These are phyloP conservation scores for Hericium rajendrae DNA, from an alignment of 768 basidiomycete genomes.

Conservation along the genomic window DNA sequence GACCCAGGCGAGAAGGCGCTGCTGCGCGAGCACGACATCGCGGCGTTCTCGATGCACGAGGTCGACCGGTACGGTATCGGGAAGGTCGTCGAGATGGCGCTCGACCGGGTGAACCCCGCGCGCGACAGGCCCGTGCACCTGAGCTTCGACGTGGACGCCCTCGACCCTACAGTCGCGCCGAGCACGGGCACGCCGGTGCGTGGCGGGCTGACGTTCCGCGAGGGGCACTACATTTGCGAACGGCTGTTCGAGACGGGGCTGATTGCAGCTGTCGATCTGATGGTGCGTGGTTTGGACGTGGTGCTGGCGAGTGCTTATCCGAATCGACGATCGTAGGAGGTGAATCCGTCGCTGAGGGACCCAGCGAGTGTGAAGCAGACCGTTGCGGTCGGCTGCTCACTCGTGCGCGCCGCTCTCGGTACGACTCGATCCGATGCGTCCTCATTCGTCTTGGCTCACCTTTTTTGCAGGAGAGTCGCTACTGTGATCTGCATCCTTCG, in stretches of 20 bases:
- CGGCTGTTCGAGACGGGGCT: slow-evolving; percentile 87
- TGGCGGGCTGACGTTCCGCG: slow-evolving; percentile 92
- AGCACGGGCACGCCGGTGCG: slow-evolving; percentile 91
- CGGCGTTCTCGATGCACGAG: slow-evolving; percentile 55
- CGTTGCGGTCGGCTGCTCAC: slow-evolving; percentile 81
- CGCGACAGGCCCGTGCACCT: slow-evolving; percentile 84
- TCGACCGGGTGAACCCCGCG: slow-evolving; percentile 86
- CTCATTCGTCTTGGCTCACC: neutral
- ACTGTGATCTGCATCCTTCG: slow-evolving; percentile 8
- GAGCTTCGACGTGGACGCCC: slow-evolving; percentile 92
- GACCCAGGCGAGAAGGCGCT: slow-evolving; percentile 85
- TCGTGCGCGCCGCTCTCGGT: slow-evolving; percentile 80
- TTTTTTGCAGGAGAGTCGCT: slow-evolving; percentile 17
- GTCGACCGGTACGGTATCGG: slow-evolving; percentile 82
- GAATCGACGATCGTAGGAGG: slow-evolving; percentile 48
- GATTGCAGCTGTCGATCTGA: slow-evolving; percentile 86
- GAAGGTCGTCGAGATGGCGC: slow-evolving; percentile 90
- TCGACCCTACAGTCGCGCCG: slow-evolving; percentile 94
- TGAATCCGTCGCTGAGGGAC: slow-evolving; percentile 89
- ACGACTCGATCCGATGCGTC: slow-evolving; percentile 16
- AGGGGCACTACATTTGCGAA: slow-evolving; percentile 98
- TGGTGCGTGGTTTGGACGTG: slow-evolving; percentile 43
- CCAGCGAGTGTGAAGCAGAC: slow-evolving; percentile 72
- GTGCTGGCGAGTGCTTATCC: slow-evolving; percentile 1
- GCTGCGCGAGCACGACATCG: slow-evolving; percentile 76